phyloP scores from a whole-genome alignment of 2,329 filamentous ascomycete species.

The Diplodia sapinea region DNA sequence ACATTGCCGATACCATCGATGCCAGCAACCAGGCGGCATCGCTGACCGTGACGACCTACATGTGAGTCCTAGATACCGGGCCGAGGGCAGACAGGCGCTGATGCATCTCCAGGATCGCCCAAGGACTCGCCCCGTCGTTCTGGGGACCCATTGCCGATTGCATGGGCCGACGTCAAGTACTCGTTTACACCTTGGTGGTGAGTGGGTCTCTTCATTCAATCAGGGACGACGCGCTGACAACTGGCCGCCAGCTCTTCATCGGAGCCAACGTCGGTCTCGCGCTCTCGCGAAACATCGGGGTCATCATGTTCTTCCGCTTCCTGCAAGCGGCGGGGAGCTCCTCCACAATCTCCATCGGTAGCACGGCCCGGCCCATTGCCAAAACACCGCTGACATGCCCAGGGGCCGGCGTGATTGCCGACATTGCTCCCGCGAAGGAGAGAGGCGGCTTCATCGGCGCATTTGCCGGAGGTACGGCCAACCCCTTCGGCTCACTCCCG shows the following conservation, averaged over 20 bases:
- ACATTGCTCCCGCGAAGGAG: slow-evolving; percentile 25
- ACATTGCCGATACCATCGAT: slow-evolving; percentile 15
- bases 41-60: slow-evolving; percentile 25
- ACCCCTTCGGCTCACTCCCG: background rate
- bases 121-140: slow-evolving; percentile 52
- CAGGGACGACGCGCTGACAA: no score
- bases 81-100: background rate
- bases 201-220: background rate
- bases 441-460: slow-evolving; percentile 25
- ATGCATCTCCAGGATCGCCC: slow-evolving; percentile 50
- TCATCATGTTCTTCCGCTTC: slow-evolving; percentile 26
- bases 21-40: slow-evolving; percentile 10
- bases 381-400: background rate
- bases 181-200: slow-evolving; percentile 19
- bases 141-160: slow-evolving; percentile 37
- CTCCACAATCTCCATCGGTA: slow-evolving; percentile 52
- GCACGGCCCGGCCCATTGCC: slow-evolving; percentile 40
- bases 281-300: slow-evolving; percentile 15
- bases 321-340: slow-evolving; percentile 52
- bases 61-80: background rate
- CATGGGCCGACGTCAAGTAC: slow-evolving; percentile 21
- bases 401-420: slow-evolving; percentile 18
- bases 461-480: slow-evolving; percentile 12
- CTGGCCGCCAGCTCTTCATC: background rate
- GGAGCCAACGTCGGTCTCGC: slow-evolving; percentile 26